Conservation (phyloP, 257 asterid species). For the Echium plantagineum region DNA sequence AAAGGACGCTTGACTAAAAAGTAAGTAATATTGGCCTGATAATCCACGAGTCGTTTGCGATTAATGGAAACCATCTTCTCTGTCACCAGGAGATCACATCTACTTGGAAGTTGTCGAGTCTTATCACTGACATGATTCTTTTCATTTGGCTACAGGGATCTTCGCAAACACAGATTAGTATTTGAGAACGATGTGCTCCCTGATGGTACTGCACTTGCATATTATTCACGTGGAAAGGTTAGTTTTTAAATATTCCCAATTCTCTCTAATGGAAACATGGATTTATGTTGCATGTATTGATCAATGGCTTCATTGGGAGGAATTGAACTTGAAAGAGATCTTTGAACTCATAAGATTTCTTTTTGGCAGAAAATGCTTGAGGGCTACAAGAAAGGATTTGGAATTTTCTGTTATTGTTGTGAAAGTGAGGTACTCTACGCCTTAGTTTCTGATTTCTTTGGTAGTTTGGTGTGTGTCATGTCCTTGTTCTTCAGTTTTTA, state of each 20-base stretch:
- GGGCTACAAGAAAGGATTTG: slow-evolving; percentile 60
- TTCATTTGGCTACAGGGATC: slow-evolving; percentile 41
- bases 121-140: neutral
- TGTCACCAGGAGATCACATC: neutral
- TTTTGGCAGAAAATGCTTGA: slow-evolving; percentile 45
- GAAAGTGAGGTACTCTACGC: slow-evolving; percentile 39
- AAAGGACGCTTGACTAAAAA: slow-evolving; percentile 68
- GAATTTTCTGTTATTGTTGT: slow-evolving; percentile 63
- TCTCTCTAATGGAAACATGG: neutral
- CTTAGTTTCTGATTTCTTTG: neutral
- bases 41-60: slow-evolving; percentile 2
- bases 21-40: slow-evolving; percentile 29
- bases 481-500: neutral
- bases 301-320: neutral
- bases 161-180: slow-evolving; percentile 67
- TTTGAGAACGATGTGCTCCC: slow-evolving; percentile 47
- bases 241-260: slow-evolving; percentile 7
- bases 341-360: neutral
- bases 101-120: neutral
- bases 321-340: neutral
- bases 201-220: slow-evolving; percentile 62
- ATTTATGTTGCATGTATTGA: neutral
- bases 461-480: neutral
- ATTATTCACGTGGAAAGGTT: slow-evolving; percentile 66
- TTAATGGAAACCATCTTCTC: neutral